Base-by-base conservation (phyloP, 148 eudicot genomes). In the Rhododendron vialii region DNA sequence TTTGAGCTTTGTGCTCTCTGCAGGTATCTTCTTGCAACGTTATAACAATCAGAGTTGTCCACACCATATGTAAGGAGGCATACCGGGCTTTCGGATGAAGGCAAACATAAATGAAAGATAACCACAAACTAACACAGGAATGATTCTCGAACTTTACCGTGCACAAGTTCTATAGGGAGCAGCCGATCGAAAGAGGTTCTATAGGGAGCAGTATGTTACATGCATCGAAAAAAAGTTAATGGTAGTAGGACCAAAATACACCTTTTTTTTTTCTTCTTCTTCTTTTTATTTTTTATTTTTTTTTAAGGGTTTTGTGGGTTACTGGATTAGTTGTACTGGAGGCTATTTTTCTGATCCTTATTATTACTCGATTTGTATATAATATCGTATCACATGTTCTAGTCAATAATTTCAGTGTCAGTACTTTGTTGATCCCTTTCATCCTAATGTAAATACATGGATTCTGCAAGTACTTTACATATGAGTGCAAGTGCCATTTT, bases 141-240 rank as follows among this genome's bases (percentile, higher is more conserved):
- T 81, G 83, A 81, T 53, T 81, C 22, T 81, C 53, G 83, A 28
- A 18, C 83, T 53, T 33, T 18, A 53, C 83, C 45, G 18, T 35
- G 6, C 83, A 1, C 33, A 48, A 48, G 59, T 26, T 26, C 35
- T 48, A 79, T 1, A 41, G 30, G 50, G 24, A 15, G 24, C 26
- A 59, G 65, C 22, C 5, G 61, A 55, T 55, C 22, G 1, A 5
- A 17, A 17, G 22, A 55, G 61, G 59, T 47, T 26, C 57, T 48
- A 79, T 3, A 20, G 30, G 48, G 45, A 22, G 65, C n/a, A 20
- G 65, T 59, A 59, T 20, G 65, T 59, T 59, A 26, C n/a, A 15
- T 59, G 9, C 26, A 59, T 59, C n/a, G 1, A 1, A 59, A 22
- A 57, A 22, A 20, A 38, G 45, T 18, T 38, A 36, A 36, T 18